A percentile compares a stretch with the other conserved stretches of the same genome.
phyloP scores from a whole-genome alignment of 2,329 filamentous ascomycete species.

The Lecanicillium sp. region DNA sequence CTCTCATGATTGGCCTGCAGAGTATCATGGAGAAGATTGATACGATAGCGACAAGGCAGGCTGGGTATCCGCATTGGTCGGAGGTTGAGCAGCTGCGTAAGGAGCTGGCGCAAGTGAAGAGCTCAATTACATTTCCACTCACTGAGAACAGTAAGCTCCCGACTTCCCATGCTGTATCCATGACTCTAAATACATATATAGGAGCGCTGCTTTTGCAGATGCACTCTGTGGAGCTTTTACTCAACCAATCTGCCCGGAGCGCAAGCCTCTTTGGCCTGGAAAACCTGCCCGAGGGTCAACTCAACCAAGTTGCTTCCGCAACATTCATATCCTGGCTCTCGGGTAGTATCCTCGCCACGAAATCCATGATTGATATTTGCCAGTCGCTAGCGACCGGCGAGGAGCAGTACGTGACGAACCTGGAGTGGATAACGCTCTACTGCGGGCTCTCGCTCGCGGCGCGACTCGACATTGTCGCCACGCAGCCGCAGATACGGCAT shows the following conservation, averaged over 20 bases:
- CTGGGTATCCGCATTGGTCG: not conserved
- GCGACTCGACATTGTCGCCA: constrained; percentile 26
- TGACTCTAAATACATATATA: constrained; percentile 8
- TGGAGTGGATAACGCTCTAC: constrained; percentile 27
- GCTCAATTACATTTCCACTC: constrained; percentile 22
- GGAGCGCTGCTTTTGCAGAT: constrained; percentile 24
- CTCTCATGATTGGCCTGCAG: constrained; percentile 26
- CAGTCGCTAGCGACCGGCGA: constrained; percentile 23
- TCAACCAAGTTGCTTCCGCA: not conserved
- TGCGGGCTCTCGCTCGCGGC: constrained; percentile 25
- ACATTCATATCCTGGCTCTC: constrained; percentile 24
- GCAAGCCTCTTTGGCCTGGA: constrained; percentile 22
- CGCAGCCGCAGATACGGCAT: constrained; percentile 20
- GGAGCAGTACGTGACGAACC: constrained; percentile 24
- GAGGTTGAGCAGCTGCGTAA: constrained; percentile 16
- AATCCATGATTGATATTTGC: constrained; percentile 24
- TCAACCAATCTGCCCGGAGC: constrained; percentile 25
- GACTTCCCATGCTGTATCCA: rapidly evolving
- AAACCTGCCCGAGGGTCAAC: constrained; percentile 15
- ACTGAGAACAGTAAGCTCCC: constrained; percentile 25
- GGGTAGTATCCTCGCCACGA: constrained; percentile 26
- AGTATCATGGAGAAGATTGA: constrained; percentile 26
- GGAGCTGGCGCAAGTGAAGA: constrained; percentile 20
- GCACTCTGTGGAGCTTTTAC: constrained; percentile 24
- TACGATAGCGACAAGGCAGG: constrained; percentile 17